Evolutionary conservation across 176 grass and related monocot genomes (phyloP).

Genomic region (Pontederia paniculata): DNA sequence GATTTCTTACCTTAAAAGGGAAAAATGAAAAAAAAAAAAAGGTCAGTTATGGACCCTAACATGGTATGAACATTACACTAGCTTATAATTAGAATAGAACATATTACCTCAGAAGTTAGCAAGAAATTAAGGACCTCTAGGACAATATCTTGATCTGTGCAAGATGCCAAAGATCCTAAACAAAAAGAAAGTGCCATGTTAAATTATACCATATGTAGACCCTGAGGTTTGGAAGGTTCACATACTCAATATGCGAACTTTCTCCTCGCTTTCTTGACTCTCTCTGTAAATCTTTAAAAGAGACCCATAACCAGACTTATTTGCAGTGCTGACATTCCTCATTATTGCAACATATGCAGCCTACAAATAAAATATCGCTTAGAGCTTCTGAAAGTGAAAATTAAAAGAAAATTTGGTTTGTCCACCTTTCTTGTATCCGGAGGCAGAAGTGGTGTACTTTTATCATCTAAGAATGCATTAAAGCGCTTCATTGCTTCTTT

Average conservation of each 20-base stretch:
- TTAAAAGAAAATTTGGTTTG: not conserved
- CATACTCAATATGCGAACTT: conserved; percentile 40
- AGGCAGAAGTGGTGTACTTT: conserved; percentile 58
- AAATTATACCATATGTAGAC: not conserved
- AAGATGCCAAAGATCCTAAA: conserved; percentile 37
- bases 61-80: not conserved
- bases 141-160: conserved; percentile 52
- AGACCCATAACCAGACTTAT: conserved; percentile 61
- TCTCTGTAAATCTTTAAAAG: conserved; percentile 63
- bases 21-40: conserved; percentile 16
- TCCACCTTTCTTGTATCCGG: conserved; percentile 68
- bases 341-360: conserved; percentile 72
- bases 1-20: conserved; percentile 54
- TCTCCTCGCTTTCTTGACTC: conserved; percentile 51
- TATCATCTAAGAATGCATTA: conserved; percentile 59
- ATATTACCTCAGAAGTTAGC: conserved; percentile 45
- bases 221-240: not conserved
- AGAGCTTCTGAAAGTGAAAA: not conserved
- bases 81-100: not conserved
- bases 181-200: conserved; percentile 20
- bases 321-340: conserved; percentile 42
- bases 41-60: not conserved
- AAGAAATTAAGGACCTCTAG: conserved; percentile 68
- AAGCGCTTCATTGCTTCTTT: conserved; percentile 57
- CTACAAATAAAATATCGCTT: conserved; percentile 27